Evolutionary conservation across 2,329 filamentous ascomycete species (phyloP), one percentile per base, ranked within the genome.

Genomic region (Moelleriella libera): DNA sequence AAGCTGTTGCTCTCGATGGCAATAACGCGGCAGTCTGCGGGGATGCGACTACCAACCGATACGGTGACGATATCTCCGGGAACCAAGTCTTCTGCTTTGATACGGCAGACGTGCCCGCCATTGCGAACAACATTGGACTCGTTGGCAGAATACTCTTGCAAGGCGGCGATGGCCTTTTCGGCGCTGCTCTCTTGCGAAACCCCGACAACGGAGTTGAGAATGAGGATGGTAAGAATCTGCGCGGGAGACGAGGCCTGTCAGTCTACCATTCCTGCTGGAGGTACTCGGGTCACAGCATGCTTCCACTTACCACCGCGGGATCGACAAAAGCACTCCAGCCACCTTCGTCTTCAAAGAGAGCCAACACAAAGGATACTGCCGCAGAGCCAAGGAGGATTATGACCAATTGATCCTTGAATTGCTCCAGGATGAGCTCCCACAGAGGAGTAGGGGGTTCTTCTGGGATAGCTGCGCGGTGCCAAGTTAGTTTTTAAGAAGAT

Each of bases 81-180:
- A 29, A 98, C 92, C 56, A 98, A 70, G 54, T 97, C 88, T 59
- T 98, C 92, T n/a, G 92, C 92, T 72, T 92, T 94, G 69, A 98
- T 71, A 55, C 85, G 80, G 54, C 82, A 79, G 52, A 90, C 72
- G 57, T 83, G 78, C 45, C 90, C 88, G 57, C 69, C 67, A 68
- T 90, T 82, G 59, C 92, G 85, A 50, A 95, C 66, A 47, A 94
- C 90, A 63, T 90, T 98, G 57, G 92, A 90, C 67, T 95, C 88
- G 67, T 97, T 98, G 60, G 92, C 92, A 31, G 90, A 97, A 70
- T 98, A 98, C 76, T 98, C 90, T 68, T 98, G 92, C 49, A 98
- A 78, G 43, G 92, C 92, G 30, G 92, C 89, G 63, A 98, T 98
- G 46, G 92, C 92, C 71, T 97, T 96, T 67, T 98, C 92, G 54